Evolutionary conservation across 306 rosid genomes (phyloP), one percentile per base, ranked within the genome.

Genomic region (Prinsepia uniflora): DNA sequence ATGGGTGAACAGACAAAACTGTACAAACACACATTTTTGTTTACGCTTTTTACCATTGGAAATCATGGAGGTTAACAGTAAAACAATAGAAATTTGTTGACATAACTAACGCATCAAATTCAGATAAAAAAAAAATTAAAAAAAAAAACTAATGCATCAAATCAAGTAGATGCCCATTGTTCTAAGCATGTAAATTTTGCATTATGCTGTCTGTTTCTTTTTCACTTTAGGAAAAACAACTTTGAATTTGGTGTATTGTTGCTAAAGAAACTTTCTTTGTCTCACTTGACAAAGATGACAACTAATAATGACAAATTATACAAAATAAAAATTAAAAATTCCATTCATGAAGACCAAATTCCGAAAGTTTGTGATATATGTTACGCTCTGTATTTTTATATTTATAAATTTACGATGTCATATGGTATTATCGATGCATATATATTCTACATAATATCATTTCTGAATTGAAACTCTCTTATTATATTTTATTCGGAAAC

Each of bases 231-330:
- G 30, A 70, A 9, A 56, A 43, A 44, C 56, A 22, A 65, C 54
- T 70, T 70, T 55, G 53, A 56, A 42, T 42, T 46, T 43, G 52
- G 19, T 64, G 45, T 30, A 30, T 60, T 14, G 63, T 8, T 43
- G 65, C 46, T 42, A 65, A 24, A 66, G 43, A 15, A 62, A 24
- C 17, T 53, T 60, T 60, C 47, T 60, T 40, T 80, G 78, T 80
- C 80, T 76, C 53, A 72, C 68, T 66, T 14, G 77, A 46, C 57
- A 41, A 24, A 22, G 34, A 47, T 75, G 70, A 70, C 74, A 42
- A 70, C 19, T 41, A 55, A 55, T 55, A 19, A 24, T 48, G 63
- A 11, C 47, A 49, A 43, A 44, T 39, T 34, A 44, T 34, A 44
- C 48, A 2, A n/a, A 36, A 49, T 30, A 72, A 66, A 67, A 6